Base-by-base conservation (phyloP, 73 alveolate species). In the Paramecium primaurelia region DNA sequence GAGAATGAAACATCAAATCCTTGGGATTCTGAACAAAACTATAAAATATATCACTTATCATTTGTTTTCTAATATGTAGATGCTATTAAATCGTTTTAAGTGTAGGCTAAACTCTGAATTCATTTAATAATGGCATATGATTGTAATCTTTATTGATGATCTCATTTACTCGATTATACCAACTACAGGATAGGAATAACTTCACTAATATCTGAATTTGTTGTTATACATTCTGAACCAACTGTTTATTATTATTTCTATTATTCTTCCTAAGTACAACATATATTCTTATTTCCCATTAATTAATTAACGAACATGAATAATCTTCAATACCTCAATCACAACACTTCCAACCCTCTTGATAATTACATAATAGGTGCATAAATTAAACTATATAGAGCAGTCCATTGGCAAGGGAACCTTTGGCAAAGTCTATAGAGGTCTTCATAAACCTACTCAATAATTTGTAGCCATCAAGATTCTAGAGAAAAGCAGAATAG, bases 381-480 rank as follows among this genome's bases (percentile, higher is more conserved):
- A 44, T 32, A 26, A 20, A 25, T 5, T 26, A 20, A 54, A 11
- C 40, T 80, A 80, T 45, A 22, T 42, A 80, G 91, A 80, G 91
- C 34, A 92, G 77, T 47, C 88, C 8, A 59, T 93, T 34, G 97
- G 97, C 44, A 80, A 93, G 93, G 97, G 97, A 25, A 93, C 97
- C 42, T 93, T 93, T 60, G 97, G 97, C 9, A 93, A 93, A 85
- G 97, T 93, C 18, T 86, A 51, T 54, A 25, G 60, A 28, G 97
- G 94, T n/a, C 54, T 87, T 32, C 97, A 94, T 86, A 18, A 22
- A 36, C 89, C 86, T 8, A 77, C 95, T 16, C 40, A 47, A 22
- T 37, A 71, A 91, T 30, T 34, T 34, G 98, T 96, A n/a, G 99
- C 99, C 32, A 95, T 97, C 60, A 97, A 97, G 92, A 95, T 97